Percentiles rank a stretch among this genome's conserved stretches.
Evolutionary conservation across 2,329 filamentous ascomycete species (phyloP).

Genomic region (Ascosphaera apis): DNA sequence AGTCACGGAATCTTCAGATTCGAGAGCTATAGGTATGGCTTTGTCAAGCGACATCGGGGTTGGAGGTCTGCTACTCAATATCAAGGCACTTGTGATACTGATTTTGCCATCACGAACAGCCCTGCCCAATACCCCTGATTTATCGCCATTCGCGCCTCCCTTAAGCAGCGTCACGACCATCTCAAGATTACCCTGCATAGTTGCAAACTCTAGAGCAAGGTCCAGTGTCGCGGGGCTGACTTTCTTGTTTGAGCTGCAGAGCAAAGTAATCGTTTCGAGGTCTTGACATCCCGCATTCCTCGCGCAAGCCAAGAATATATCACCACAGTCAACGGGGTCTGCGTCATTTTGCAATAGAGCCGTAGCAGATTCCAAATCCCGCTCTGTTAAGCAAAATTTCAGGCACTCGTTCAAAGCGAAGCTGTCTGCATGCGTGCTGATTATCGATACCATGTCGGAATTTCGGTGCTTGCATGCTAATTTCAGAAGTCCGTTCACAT

Average conservation of each 20-base stretch:
- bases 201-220: conserved; percentile 3
- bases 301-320: conserved; percentile 4
- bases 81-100: conserved; percentile 32
- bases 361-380: conserved; percentile 5
- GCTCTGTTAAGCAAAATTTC: conserved; percentile 1
- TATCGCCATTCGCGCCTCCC: conserved; percentile 6
- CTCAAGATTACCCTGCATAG: conserved; percentile 3
- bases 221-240: conserved; percentile 4
- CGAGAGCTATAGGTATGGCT: conserved; percentile 27
- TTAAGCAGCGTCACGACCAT: conserved; percentile 5
- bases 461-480: conserved; percentile 4
- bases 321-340: conserved; percentile 5
- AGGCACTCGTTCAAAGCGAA: conserved; percentile 4
- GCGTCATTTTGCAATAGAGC: conserved; percentile 5
- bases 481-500: conserved; percentile 4
- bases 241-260: conserved; percentile 4
- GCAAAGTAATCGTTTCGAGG: conserved; percentile 3
- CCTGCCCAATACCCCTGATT: conserved; percentile 3
- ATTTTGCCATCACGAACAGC: conserved; percentile 17
- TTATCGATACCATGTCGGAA: conserved; percentile 4
- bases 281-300: conserved; percentile 3
- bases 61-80: conserved; percentile 31
- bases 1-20: conserved; percentile 12
- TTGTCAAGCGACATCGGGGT: conserved; percentile 25
- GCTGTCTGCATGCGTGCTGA: conserved; percentile 4